Base-by-base conservation (phyloP, 1,284 basidiomycete species). In the Anthracocystis walkeri region DNA sequence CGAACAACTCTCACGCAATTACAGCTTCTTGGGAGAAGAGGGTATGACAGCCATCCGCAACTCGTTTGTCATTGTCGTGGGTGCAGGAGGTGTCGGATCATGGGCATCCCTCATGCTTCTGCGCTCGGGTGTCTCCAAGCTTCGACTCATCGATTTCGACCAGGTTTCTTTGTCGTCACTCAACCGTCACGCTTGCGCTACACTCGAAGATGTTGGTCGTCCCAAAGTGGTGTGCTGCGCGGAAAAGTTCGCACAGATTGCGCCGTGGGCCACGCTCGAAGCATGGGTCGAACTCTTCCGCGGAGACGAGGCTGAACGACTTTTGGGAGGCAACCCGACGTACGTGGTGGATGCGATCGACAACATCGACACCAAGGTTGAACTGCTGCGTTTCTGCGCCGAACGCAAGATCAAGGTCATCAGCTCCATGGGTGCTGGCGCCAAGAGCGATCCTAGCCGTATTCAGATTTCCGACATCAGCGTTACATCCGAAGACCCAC, bases 341-440 rank as follows among this genome's bases (percentile, higher is more conserved):
- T 83, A 82, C 50, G 80, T 84, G 21, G 69, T 85, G 8, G 83
- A 85, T 58, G 80, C 80, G n/a, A 98, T 99, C 76, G 95, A 99
- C 87, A 97, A 99, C 84, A 94, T 98, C 72, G 90, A 92, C 49
- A 96, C 96, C 1, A 98, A 98, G 86, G 80, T 85, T 6, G 83
- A 82, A 16, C 70, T 85, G n/a, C 56, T 85, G 41, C 67, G 64
- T 41, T 85, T 80, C 72, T 84, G 82, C 58, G 78, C 80, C 40
- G 58, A 73, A 51, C 65, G 80, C 59, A 58, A 75, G 40, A 80
- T 85, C 67, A 75, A 75, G 41, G 81, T 83, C 61, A 97, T 99
- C 86, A 93, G 95, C 1, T 94, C 94, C 20, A 97, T 99, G 94
- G 97, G 97, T 45, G 94, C 96, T 1, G 92, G 95, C n/a, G 93